Evolutionary conservation across 495 filamentous ascomycete genomes (phyloP).

Genomic region (Annulohypoxylon stygium): DNA sequence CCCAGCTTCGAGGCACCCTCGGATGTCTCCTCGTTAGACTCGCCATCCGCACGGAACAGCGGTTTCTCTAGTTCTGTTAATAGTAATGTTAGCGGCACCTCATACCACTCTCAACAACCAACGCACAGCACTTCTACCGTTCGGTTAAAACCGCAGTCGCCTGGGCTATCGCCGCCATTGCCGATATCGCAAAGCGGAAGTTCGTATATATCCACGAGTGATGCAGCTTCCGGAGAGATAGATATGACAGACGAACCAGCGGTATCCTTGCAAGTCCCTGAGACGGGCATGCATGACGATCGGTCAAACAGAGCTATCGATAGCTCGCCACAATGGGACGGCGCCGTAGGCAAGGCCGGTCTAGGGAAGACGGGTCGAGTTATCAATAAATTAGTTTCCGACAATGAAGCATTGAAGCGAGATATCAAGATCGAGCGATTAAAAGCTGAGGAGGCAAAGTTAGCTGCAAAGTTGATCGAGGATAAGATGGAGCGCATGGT

Average conservation of each 20-base stretch:
- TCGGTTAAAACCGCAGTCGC: conserved; percentile 50
- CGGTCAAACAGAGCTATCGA: conserved; percentile 31
- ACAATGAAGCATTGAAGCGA: conserved; percentile 86
- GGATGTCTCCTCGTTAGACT: conserved; percentile 48
- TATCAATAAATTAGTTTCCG: conserved; percentile 88
- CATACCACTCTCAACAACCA: conserved; percentile 53
- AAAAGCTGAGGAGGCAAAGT: conserved; percentile 78
- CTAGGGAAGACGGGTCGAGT: conserved; percentile 93
- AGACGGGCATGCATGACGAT: conserved; percentile 53
- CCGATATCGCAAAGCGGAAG: conserved; percentile 32
- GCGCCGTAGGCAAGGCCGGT: conserved; percentile 80
- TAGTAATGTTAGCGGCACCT: conserved; percentile 60
- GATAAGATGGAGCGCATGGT: conserved; percentile 77
- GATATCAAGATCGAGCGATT: conserved; percentile 81
- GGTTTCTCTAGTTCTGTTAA: conserved; percentile 63
- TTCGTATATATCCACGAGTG: conserved; percentile 42
- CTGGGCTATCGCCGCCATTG: conserved; percentile 30
- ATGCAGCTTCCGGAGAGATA: conserved; percentile 28
- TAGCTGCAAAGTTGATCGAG: conserved; percentile 78
- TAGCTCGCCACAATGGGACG: conserved; percentile 69
- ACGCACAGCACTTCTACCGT: conserved; percentile 46
- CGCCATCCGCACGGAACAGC: conserved; percentile 56
- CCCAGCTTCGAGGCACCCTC: conserved; percentile 59
- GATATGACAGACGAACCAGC: conserved; percentile 36
- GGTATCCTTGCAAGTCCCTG: conserved; percentile 40